phyloP scores from a whole-genome alignment of 2,329 filamentous ascomycete species.

The Stagonosporopsis chrysanthemi region DNA sequence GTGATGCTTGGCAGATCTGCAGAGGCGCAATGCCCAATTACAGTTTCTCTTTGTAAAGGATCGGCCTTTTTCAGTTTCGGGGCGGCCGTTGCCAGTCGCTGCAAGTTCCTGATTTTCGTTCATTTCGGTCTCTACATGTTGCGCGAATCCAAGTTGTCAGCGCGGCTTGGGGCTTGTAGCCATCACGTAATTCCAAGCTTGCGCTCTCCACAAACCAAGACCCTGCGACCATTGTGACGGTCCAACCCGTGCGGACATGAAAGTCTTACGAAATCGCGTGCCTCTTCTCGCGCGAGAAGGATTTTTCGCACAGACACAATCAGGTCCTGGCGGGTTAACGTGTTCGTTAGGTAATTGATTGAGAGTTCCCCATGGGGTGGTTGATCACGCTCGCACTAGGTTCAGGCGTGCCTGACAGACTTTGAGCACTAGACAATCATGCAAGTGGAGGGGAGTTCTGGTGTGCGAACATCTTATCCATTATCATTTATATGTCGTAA shows the following conservation, averaged over 20 bases:
- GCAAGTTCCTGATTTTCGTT: not conserved
- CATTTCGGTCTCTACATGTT: not conserved
- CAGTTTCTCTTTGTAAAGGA: not conserved
- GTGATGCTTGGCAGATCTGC: constrained; percentile 6
- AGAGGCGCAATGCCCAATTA: not conserved
- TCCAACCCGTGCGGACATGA: constrained; percentile 9
- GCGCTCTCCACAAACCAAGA: constrained; percentile 9
- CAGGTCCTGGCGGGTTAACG: constrained; percentile 1
- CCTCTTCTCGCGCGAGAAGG: not conserved
- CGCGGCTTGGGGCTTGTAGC: not conserved
- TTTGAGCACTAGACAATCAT: not conserved
- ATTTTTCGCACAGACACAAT: constrained; percentile 1
- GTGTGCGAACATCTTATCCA: not conserved
- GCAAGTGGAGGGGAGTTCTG: not conserved
- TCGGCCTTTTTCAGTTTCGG: not conserved
- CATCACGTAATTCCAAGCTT: constrained; percentile 19
- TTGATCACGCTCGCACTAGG: not conserved
- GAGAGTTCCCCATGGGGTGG: constrained; percentile 12
- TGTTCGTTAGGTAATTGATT: constrained; percentile 17
- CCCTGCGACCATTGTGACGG: not conserved
- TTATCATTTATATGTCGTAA: constrained; percentile 1
- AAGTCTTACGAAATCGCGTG: constrained; percentile 12
- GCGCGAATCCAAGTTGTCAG: too few species aligned
- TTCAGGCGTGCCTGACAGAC: not conserved
- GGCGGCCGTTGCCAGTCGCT: not conserved